phyloP scores from a whole-genome alignment of 164 flowering plant species.

The Berberis vulgaris region DNA sequence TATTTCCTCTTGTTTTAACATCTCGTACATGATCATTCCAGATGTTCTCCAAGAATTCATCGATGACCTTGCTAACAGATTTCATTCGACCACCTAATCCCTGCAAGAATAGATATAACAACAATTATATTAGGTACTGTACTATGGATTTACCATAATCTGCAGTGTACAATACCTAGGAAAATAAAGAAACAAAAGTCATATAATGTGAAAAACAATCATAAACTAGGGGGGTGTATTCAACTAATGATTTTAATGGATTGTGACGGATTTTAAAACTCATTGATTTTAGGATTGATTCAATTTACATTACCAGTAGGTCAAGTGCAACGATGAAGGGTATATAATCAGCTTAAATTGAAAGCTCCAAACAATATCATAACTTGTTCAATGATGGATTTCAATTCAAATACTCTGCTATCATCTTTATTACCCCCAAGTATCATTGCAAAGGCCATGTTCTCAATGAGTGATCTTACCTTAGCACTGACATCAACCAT shows the following conservation, averaged over 20 bases:
- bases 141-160: background rate
- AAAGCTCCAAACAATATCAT: slow-evolving; percentile 18
- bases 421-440: slow-evolving; percentile 42
- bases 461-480: slow-evolving; percentile 12
- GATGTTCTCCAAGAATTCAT: slow-evolving; percentile 10
- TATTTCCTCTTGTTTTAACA: background rate
- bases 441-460: slow-evolving; percentile 27
- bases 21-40: slow-evolving; percentile 12
- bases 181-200: too few species aligned
- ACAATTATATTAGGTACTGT: background rate
- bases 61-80: background rate
- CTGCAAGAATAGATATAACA: background rate
- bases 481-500: slow-evolving; percentile 12
- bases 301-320: background rate
- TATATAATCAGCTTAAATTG: slow-evolving; percentile 35
- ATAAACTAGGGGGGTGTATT: too few species aligned
- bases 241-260: background rate
- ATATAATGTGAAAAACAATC: too few species aligned
- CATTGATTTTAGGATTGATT: background rate
- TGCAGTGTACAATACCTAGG: background rate
- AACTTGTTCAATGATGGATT: slow-evolving; percentile 26
- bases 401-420: slow-evolving; percentile 22
- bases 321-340: background rate
- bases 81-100: slow-evolving; percentile 7
- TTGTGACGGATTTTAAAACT: background rate